Evolutionary conservation across 768 basidiomycete species (phyloP).

Genomic region (Psilocybe azurescens): DNA sequence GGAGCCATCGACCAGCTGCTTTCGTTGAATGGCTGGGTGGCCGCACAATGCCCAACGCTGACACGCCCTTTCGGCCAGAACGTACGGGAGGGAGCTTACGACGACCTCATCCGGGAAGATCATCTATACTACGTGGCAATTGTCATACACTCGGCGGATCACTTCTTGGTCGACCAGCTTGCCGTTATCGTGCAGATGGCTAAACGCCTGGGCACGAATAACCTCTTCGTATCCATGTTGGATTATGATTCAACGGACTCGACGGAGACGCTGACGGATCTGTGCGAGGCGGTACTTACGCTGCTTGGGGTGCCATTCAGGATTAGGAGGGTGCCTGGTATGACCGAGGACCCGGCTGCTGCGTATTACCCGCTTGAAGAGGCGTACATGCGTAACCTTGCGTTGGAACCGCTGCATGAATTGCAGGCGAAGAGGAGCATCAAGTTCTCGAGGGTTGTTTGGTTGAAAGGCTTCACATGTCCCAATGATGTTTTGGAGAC

Average conservation of each 20-base stretch:
- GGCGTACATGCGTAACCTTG: slow-evolving; percentile 92
- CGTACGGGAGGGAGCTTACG: slow-evolving; percentile 83
- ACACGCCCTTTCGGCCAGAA: slow-evolving; percentile 95
- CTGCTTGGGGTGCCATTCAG: slow-evolving; percentile 93
- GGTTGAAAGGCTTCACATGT: slow-evolving; percentile 99
- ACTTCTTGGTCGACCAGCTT: slow-evolving; percentile 98
- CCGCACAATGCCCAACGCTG: slow-evolving; percentile 92
- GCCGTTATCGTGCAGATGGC: slow-evolving; percentile 97
- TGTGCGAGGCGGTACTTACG: slow-evolving; percentile 94
- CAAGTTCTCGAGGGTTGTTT: slow-evolving; percentile 89
- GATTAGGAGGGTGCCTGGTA: slow-evolving; percentile 88
- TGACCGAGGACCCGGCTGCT: slow-evolving; percentile 87
- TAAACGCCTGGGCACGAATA: slow-evolving; percentile 84
- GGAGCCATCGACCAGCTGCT: slow-evolving; percentile 91
- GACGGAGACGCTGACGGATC: slow-evolving; percentile 91
- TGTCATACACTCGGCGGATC: slow-evolving; percentile 97
- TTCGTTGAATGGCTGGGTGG: slow-evolving; percentile 98
- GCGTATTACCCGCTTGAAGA: slow-evolving; percentile 98
- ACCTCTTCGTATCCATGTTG: slow-evolving; percentile 97
- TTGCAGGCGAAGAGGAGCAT: slow-evolving; percentile 77
- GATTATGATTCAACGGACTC: slow-evolving; percentile 97
- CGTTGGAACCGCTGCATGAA: slow-evolving; percentile 88
- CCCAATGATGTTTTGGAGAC: slow-evolving; percentile 98
- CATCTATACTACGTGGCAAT: slow-evolving; percentile 95
- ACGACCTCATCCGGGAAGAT: slow-evolving; percentile 83